Evolutionary conservation across 176 grass and related monocot genomes (phyloP), one percentile per base, ranked within the genome.

Genomic region (Thalia dealbata): DNA sequence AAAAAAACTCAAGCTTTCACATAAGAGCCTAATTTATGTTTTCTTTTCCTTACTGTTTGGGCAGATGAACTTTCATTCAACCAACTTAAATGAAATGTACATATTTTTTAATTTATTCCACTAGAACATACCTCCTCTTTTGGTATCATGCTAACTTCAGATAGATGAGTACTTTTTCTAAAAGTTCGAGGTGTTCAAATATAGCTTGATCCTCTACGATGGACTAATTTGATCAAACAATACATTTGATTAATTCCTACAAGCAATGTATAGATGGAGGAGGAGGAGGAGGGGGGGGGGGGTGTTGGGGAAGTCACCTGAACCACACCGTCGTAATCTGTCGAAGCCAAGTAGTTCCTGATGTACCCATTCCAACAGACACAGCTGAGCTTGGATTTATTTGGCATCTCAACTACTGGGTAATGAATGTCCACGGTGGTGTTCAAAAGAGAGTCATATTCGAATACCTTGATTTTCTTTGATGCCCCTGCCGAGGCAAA

Each of bases 381-480:
- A 78, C 85, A 99, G 61, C 79, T 99, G 70, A 95, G 85, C 69
- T 85, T 95, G 10, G 95, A 85, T 50, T 79, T 85, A 81, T 77
- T 99, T 79, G 90, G 75, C 88, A 99, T 99, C 85, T 99, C 95
- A 61, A 99, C 64, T 82, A 93, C 76, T 46, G 95, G 95, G 72
- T 95, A 99, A 78, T 99, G 90, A 77, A 91, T 88, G 80, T 95
- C 95, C 67, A 95, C 85, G 69, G 6, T 83, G 11, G 86, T 77
- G 80, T 99, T 93, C 76, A 95, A 64, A 81, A 99, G 84, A 55
- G 90, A 43, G 81, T 89, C 75, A 19, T 91, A 99, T 76, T 99
- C 95, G 25, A 95, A 99, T 83, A 99, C 86, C 78, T 99, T 99
- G 32, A 99, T 99, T 85, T 99, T 99, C 83, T 91, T 99, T 32